A percentile compares a stretch with the other conserved stretches of the same genome.
Conservation (phyloP, 179 eudicot genomes). For the Corrigiola litoralis region DNA sequence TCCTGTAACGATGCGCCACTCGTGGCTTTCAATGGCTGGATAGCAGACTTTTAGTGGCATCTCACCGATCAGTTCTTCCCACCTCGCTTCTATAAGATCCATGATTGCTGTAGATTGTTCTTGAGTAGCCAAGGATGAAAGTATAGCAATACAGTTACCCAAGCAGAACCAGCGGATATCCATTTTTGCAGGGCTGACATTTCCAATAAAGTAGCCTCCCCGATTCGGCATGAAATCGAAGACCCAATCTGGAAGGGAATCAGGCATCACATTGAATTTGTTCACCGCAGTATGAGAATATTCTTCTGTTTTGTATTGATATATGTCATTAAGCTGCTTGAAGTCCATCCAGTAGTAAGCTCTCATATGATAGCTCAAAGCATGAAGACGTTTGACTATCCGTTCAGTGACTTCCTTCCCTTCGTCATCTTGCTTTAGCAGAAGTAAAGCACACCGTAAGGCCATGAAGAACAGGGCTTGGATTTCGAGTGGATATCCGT, state of each 20-base stretch:
- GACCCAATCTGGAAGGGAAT: conserved; percentile 91
- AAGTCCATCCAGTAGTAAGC: conserved; percentile 81
- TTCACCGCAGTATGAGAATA: conserved; percentile 93
- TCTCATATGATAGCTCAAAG: conserved; percentile 89
- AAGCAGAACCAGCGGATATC: conserved; percentile 89
- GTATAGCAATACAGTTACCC: conserved; percentile 81
- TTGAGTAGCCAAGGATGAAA: conserved; percentile 71
- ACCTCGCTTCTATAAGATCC: conserved; percentile 82
- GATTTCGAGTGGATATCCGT: conserved; percentile 90
- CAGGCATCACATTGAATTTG: conserved; percentile 87
- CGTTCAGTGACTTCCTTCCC: conserved; percentile 64
- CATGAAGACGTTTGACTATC: conserved; percentile 72
- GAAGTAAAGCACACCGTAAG: conserved; percentile 52
- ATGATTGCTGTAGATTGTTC: conserved; percentile 78
- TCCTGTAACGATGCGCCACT: conserved; percentile 82
- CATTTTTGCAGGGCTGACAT: conserved; percentile 90
- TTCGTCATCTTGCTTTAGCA: conserved; percentile 70
- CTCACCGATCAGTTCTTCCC: conserved; percentile 87
- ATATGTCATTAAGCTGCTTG: conserved; percentile 80
- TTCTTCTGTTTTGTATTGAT: conserved; percentile 86
- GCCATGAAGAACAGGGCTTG: conserved; percentile 97
- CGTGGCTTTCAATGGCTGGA: conserved; percentile 83
- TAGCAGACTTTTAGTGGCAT: conserved; percentile 77
- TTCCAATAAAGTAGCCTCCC: conserved; percentile 87
- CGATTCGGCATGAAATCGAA: conserved; percentile 84